Base-by-base conservation (phyloP, 2,329 filamentous ascomycete genomes). In the Chrysosporium keratinophilum region DNA sequence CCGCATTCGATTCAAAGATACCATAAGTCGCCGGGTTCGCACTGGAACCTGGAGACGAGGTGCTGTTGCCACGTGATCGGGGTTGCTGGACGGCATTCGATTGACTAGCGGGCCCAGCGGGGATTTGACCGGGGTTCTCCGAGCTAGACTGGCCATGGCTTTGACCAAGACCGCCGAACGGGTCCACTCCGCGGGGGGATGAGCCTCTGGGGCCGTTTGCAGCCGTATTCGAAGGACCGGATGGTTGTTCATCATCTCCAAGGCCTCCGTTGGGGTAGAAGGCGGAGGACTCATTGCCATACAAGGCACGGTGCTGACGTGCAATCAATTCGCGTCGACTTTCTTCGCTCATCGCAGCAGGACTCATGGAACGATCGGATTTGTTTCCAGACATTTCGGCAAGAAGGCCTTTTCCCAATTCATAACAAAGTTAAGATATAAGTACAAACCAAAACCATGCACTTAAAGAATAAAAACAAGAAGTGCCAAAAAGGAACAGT, bases 281-380 rank as follows among this genome's bases (percentile, higher is more conserved):
- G 50, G 79, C 72, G 37, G 79, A 76, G 60, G 66, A 87, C 55
- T 79, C 78, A 64, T 81, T 88, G 67, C 89, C 88, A 71, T 97
- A 98, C 61, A 98, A 75, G 60, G 91, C 90, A 71, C 85, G 90
- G 72, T 94, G 89, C 74, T 97, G 93, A 67, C 91, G 90, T 63
- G 90, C 87, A 71, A 97, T 95, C 70, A 97, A 79, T 64, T 97
- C 91, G 64, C 91, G 88, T 64, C 91, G 91, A 66, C 95, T 90
- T 64, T 96, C 90, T 75, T 97, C 93, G 68, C 85, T 94, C 85
- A 95, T 87, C 63, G 84, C 79, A 69, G 81, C 83, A 52, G 88
- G 88, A 74, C 87, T 93, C 74, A 89, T 80, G 64, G 87, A 84
- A 69, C 88, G 87, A 66, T 93, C 88, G 68, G 85, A 84, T 77